Conservation (phyloP, 768 basidiomycete genomes). For the Crepidotus variabilis region DNA sequence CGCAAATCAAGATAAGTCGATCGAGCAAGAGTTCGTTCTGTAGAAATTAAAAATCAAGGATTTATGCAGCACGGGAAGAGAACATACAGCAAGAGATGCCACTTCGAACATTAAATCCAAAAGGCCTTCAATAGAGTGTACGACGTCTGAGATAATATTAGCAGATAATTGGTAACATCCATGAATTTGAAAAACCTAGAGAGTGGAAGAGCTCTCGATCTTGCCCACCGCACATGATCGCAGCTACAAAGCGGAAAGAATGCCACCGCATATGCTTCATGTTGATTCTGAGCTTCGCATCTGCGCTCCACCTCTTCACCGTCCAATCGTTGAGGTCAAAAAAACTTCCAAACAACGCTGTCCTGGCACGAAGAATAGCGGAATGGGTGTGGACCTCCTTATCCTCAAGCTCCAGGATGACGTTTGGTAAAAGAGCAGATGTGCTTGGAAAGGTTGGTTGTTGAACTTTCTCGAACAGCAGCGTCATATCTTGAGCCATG, state of each 20-base stretch:
- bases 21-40: conserved; percentile 91
- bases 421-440: conserved; percentile 51
- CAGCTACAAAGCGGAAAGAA: conserved; percentile 71
- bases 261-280: conserved; percentile 72
- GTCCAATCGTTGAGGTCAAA: conserved; percentile 87
- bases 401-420: conserved; percentile 70
- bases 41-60: background rate
- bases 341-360: conserved; percentile 79
- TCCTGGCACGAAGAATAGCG: conserved; percentile 73
- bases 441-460: conserved; percentile 3
- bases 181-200: conserved; percentile 45
- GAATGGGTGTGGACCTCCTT: conserved; percentile 67
- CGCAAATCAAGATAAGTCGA: conserved; percentile 80
- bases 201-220: conserved; percentile 67
- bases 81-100: conserved; percentile 74
- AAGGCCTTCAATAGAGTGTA: conserved; percentile 64
- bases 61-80: background rate
- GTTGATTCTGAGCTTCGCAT: conserved; percentile 58
- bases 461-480: conserved; percentile 40
- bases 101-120: conserved; percentile 87
- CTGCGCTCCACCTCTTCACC: conserved; percentile 44
- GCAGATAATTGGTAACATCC: background rate
- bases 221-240: conserved; percentile 72
- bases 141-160: conserved; percentile 44
- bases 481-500: conserved; percentile 44